Percentiles rank a stretch among this genome's conserved stretches.
Conservation (phyloP, 768 basidiomycete species). For the Suillus bovinus region DNA sequence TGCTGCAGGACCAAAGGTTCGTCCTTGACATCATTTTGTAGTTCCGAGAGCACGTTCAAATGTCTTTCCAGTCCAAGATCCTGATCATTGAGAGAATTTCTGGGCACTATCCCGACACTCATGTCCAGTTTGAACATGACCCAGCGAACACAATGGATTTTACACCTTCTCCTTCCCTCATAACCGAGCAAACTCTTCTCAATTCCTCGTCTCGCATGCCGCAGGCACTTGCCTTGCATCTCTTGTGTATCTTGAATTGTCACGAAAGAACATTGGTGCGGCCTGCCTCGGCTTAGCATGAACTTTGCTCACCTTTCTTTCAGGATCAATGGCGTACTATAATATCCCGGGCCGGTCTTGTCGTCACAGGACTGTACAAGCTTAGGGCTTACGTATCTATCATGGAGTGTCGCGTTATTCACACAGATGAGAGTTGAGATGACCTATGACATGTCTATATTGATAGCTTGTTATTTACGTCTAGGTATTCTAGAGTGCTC, state of each 20-base stretch:
- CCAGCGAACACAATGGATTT: too few relatives aligned
- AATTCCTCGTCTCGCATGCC: neutral
- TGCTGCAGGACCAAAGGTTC: slow-evolving; percentile 8
- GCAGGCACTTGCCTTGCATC: neutral
- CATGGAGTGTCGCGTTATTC: slow-evolving; percentile 1
- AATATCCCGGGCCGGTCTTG: neutral
- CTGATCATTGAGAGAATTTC: slow-evolving; percentile 7
- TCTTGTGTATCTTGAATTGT: slow-evolving; percentile 7
- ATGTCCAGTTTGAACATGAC: neutral
- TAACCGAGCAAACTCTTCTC: neutral
- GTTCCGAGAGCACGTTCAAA: neutral
- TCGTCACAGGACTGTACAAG: slow-evolving; percentile 3
- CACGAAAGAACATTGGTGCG: slow-evolving; percentile 6
- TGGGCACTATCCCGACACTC: neutral
- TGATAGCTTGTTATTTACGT: too few relatives aligned
- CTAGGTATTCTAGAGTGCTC: too few relatives aligned
- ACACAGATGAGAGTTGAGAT: neutral
- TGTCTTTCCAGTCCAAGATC: slow-evolving; percentile 4
- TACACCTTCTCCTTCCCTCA: neutral
- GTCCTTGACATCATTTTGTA: neutral
- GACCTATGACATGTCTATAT: neutral
- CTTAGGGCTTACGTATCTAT: slow-evolving; percentile 7
- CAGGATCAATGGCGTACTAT: slow-evolving; percentile 5
- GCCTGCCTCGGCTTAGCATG: neutral
- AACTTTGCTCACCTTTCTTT: neutral